Base-by-base conservation (phyloP, 1,139 yeast genomes). In the Hyphopichia fennica region DNA sequence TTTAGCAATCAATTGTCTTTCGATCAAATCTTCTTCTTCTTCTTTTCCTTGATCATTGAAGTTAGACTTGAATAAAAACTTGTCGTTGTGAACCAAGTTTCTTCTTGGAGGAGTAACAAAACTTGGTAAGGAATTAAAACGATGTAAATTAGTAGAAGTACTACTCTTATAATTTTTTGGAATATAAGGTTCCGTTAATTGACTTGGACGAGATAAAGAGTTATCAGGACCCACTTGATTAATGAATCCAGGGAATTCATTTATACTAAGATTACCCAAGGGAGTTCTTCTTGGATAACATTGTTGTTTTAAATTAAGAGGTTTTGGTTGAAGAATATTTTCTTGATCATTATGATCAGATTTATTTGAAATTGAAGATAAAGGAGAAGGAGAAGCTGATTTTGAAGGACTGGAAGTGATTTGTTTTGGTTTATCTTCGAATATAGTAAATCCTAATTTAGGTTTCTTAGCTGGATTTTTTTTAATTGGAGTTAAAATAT, bases 251-350 rank as follows among this genome's bases (percentile, higher is more conserved):
- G 69, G 63, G 48, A 47, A 72, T 32, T 68, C 67, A 32, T 53
- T 49, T 16, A 67, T 62, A 47, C 58, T 58, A 47, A 73, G 63
- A 39, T 61, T 58, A 17, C 53, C 49, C 49, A 73, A 65, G 1
- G 77, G 75, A 14, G 35, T 44, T 49, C 77, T 60, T 15, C 41
- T 41, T 3, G 44, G 27, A 10, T 41, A 35, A 31, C 41, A 17
- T 16, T 27, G 19, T 38, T 38, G 41, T 15, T 38, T 33, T 14
- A 38, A 18, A 45, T n/a, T 25, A 31, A 39, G 54, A 47, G 23
- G 40, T 48, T 40, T 53, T 48, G 77, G 77, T 54, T 70, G 77
- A 47, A 73, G 60, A 38, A 72, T 65, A 48, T 73, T 73, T 49
- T 73, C 79, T 54, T 73, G 77, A 52, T 73, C 76, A 44, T 58